phyloP scores from a whole-genome alignment of 2,329 filamentous ascomycete genomes.

The Hypocreales sp. region DNA sequence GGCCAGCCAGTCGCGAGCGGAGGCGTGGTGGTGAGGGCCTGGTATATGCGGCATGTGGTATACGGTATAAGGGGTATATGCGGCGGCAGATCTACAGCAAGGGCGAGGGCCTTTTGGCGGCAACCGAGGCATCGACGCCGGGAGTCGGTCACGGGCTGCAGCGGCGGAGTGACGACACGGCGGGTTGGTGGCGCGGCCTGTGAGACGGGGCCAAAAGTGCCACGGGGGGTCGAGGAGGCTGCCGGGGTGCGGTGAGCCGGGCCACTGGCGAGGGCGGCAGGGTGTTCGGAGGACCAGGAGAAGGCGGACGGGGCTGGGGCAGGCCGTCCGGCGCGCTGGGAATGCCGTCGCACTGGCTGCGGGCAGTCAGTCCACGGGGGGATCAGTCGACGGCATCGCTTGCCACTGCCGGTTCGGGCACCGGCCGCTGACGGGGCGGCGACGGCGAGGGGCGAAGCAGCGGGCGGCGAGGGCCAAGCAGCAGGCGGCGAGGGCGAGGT shows the following conservation, averaged over 20 bases:
- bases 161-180: too few species aligned
- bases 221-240: conserved; percentile 1
- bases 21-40: too few species aligned
- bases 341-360: conserved; percentile 1
- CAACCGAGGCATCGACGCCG: background rate
- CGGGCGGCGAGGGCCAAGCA: too few species aligned
- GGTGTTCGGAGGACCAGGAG: conserved; percentile 7
- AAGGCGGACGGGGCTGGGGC: conserved; percentile 5
- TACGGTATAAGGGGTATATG: background rate
- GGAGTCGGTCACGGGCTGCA: too few species aligned
- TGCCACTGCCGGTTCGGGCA: background rate
- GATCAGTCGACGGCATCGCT: background rate
- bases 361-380: background rate
- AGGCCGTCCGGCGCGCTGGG: conserved; percentile 7
- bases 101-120: background rate
- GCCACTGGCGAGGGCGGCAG: too few species aligned
- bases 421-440: background rate
- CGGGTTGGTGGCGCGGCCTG: too few species aligned
- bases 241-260: conserved; percentile 3
- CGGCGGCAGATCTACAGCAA: background rate
- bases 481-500: too few species aligned
- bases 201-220: too few species aligned
- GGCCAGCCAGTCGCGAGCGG: too few species aligned
- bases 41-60: too few species aligned
- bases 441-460: background rate